These are phyloP conservation scores for Candida sphagnicola DNA, from an alignment of 805 yeast genomes.

Conservation along the genomic window DNA sequence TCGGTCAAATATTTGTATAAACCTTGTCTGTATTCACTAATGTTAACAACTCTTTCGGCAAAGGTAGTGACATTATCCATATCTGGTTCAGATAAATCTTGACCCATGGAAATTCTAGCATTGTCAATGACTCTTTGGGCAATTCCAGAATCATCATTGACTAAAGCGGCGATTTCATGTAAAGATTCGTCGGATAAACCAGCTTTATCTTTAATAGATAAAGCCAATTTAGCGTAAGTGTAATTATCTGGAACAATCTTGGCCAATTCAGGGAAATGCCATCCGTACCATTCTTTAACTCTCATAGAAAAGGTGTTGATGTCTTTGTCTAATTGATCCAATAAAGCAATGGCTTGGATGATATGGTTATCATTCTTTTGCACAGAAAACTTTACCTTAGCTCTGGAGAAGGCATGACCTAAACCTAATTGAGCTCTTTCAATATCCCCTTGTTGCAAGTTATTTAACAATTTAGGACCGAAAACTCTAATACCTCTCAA, in stretches of 20 bases:
- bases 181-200: conserved; percentile 86
- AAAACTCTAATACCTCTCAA: conserved; percentile 92
- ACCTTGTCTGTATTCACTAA: conserved; percentile 84
- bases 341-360: conserved; percentile 95
- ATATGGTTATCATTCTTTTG: conserved; percentile 99
- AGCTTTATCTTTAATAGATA: conserved; percentile 83
- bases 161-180: conserved; percentile 88
- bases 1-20: conserved; percentile 84
- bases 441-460: conserved; percentile 89
- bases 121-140: conserved; percentile 92
- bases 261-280: conserved; percentile 98
- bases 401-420: conserved; percentile 98
- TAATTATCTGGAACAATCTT: conserved; percentile 88
- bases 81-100: conserved; percentile 92
- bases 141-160: conserved; percentile 83
- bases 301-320: conserved; percentile 97
- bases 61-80: conserved; percentile 87
- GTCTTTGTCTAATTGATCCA: conserved; percentile 97
- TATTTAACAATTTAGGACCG: conserved; percentile 84
- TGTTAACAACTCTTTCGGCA: conserved; percentile 89
- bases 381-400: conserved; percentile 97
- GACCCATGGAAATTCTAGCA: conserved; percentile 98
- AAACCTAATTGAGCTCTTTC: conserved; percentile 98
- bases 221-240: conserved; percentile 75
- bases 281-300: conserved; percentile 97